phyloP scores from a whole-genome alignment of 2,329 filamentous ascomycete genomes.

The Penicillium crustosum region DNA sequence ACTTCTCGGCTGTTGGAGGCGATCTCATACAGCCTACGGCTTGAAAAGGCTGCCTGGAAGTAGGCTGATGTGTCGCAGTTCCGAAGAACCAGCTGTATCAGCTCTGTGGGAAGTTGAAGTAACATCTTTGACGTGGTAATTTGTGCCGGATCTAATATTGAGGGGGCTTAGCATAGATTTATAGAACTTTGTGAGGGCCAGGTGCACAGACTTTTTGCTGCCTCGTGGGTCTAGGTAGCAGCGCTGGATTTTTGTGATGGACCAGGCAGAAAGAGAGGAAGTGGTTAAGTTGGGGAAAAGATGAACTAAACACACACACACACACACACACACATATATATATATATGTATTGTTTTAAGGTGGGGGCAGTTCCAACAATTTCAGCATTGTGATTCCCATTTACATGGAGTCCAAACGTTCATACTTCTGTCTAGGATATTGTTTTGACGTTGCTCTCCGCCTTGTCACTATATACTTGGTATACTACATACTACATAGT shows the following conservation, averaged over 20 bases:
- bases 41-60: conserved; percentile 40
- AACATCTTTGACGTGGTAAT: neutral
- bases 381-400: neutral
- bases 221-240: neutral
- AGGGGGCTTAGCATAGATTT: neutral
- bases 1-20: conserved; percentile 37
- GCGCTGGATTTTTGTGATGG: neutral
- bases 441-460: neutral
- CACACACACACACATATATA: too few species aligned
- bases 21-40: conserved; percentile 37
- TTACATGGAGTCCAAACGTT: neutral
- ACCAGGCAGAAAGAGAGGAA: neutral
- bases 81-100: conserved; percentile 41
- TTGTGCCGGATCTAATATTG: neutral
- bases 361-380: neutral
- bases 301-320: too few species aligned
- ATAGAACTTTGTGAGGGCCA: neutral
- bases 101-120: conserved; percentile 37
- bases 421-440: neutral
- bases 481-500: neutral
- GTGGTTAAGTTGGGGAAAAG: too few species aligned
- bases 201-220: conserved; percentile 8
- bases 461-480: neutral
- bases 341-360: neutral
- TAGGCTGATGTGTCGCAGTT: conserved; percentile 37